Evolutionary conservation across 2,329 filamentous ascomycete species (phyloP).

Genomic region (Westerdykella aurantiaca): DNA sequence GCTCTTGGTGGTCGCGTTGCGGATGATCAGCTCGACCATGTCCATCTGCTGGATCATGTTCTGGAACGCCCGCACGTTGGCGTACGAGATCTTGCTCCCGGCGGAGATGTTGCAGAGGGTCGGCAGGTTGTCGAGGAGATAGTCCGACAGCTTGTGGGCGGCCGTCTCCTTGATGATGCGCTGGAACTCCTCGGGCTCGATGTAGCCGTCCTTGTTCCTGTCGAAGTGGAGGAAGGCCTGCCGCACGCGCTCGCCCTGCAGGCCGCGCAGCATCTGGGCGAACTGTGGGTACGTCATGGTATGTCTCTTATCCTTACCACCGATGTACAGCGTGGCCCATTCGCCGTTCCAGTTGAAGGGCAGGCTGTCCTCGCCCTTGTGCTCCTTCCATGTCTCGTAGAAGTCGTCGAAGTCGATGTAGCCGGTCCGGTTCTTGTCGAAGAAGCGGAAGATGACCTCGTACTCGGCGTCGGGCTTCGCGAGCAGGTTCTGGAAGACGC

Average conservation of each 20-base stretch:
- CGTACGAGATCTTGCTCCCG: conserved; percentile 92
- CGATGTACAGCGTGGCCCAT: conserved; percentile 93
- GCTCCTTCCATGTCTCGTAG: conserved; percentile 74
- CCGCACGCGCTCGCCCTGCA: conserved; percentile 91
- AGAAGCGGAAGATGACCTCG: conserved; percentile 95
- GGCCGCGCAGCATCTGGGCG: conserved; percentile 91
- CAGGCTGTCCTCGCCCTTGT: conserved; percentile 78
- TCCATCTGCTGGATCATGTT: conserved; percentile 99
- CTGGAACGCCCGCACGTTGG: conserved; percentile 95
- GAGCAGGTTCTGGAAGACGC: conserved; percentile 87
- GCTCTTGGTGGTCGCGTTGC: conserved; percentile 78
- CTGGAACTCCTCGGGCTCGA: conserved; percentile 92
- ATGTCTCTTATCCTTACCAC: conserved; percentile 79
- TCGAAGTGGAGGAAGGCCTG: conserved; percentile 93
- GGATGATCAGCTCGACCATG: conserved; percentile 86
- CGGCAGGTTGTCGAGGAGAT: conserved; percentile 82
- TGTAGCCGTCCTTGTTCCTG: conserved; percentile 87
- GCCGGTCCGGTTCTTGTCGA: conserved; percentile 79
- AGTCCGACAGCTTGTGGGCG: conserved; percentile 93
- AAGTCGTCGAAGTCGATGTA: conserved; percentile 87
- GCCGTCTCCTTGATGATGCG: conserved; percentile 92
- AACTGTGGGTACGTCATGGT: conserved; percentile 94
- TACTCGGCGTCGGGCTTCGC: conserved; percentile 95
- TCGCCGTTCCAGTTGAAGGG: conserved; percentile 97
- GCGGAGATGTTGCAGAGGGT: conserved; percentile 92